Evolutionary conservation across 2,329 filamentous ascomycete genomes (phyloP).

Genomic region (Claviceps paspali): DNA sequence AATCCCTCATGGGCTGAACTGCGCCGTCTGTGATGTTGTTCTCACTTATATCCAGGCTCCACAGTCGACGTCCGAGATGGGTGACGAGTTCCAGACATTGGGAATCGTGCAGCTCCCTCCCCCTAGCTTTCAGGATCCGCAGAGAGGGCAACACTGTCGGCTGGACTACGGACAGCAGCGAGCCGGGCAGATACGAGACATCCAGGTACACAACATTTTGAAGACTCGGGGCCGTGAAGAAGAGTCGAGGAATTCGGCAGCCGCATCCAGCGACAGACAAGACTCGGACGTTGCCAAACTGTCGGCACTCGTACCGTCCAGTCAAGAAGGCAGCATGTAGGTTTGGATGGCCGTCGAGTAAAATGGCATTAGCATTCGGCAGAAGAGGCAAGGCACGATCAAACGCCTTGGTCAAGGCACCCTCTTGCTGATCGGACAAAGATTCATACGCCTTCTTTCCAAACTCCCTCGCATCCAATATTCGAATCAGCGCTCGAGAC

Average conservation of each 20-base stretch:
- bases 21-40: conserved; percentile 36
- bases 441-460: conserved; percentile 25
- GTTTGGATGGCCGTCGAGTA: conserved; percentile 32
- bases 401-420: conserved; percentile 23
- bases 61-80: conserved; percentile 28
- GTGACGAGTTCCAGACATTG: conserved; percentile 14
- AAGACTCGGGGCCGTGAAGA: conserved; percentile 24
- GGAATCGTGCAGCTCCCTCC: conserved; percentile 30
- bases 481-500: conserved; percentile 28
- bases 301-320: conserved; percentile 4
- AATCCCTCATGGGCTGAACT: conserved; percentile 16
- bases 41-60: conserved; percentile 39
- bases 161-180: conserved; percentile 22
- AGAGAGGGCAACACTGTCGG: conserved; percentile 27
- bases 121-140: conserved; percentile 34
- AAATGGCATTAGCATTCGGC: conserved; percentile 28
- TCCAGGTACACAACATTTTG: conserved; percentile 35
- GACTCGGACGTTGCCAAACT: conserved; percentile 14
- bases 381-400: conserved; percentile 23
- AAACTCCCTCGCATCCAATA: conserved; percentile 33
- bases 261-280: conserved; percentile 30
- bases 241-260: conserved; percentile 22
- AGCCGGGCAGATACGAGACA: conserved; percentile 32
- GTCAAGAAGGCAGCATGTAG: conserved; percentile 26
- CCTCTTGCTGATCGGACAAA: conserved; percentile 22